phyloP scores from a whole-genome alignment of 306 rosid genomes.

The Cucumis hystrix region DNA sequence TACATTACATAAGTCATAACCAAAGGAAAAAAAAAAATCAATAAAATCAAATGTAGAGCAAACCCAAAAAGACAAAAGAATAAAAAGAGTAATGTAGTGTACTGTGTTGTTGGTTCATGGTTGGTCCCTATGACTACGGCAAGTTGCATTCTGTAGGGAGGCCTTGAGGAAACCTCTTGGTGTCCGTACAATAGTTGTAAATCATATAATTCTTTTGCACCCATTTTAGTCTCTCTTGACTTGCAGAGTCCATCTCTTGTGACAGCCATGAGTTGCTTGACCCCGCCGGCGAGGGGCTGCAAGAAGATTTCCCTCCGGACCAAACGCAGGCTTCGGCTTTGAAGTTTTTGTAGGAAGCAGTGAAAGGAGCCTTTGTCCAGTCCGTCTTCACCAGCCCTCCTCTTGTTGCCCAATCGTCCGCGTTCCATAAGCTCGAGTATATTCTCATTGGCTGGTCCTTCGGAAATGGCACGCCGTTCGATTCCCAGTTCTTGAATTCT shows the following conservation, averaged over 20 bases:
- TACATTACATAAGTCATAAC: background rate
- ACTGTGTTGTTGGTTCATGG: background rate
- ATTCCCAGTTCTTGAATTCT: constrained; percentile 55
- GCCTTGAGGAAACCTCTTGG: constrained; percentile 47
- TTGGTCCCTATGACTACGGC: background rate
- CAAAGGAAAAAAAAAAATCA: background rate
- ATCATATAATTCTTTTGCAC: constrained; percentile 59
- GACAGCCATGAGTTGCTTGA: constrained; percentile 25
- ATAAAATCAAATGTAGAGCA: background rate
- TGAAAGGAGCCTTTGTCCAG: constrained; percentile 58
- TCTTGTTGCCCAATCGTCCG: constrained; percentile 78
- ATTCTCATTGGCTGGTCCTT: constrained; percentile 58
- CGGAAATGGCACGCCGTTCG: constrained; percentile 47
- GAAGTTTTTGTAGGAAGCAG: constrained; percentile 55
- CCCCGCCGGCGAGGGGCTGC: constrained; percentile 4
- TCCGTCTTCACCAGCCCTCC: constrained; percentile 68
- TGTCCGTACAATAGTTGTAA: constrained; percentile 50
- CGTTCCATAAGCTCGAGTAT: constrained; percentile 62
- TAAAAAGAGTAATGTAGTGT: background rate
- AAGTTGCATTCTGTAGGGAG: constrained; percentile 34
- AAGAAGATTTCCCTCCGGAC: constrained; percentile 43
- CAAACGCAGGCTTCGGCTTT: constrained; percentile 36
- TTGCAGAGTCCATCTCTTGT: constrained; percentile 24
- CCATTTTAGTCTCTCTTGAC: constrained; percentile 28
- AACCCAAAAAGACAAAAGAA: background rate